Conservation (phyloP, 257 asterid species). For the Solanum phureja region DNA sequence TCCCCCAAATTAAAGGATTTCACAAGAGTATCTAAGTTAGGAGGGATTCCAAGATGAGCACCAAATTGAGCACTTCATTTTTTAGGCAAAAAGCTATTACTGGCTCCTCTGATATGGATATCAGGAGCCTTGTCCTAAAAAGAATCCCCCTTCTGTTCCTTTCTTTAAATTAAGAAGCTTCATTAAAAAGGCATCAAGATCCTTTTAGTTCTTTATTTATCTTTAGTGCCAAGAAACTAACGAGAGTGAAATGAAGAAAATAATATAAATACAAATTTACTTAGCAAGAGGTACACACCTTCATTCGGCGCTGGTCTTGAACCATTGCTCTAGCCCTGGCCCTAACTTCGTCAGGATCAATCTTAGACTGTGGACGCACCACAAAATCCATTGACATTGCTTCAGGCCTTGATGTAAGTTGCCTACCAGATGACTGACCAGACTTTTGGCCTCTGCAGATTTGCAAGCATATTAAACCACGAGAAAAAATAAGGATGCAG, state of each 20-base stretch:
- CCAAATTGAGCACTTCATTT: neutral
- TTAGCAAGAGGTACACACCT: slow-evolving; percentile 39
- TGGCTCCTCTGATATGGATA: neutral
- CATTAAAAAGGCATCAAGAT: neutral
- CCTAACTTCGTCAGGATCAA: slow-evolving; percentile 82
- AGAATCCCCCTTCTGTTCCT: neutral
- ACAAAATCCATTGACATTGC: slow-evolving; percentile 90
- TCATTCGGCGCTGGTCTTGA: slow-evolving; percentile 64
- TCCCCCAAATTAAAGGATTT: neutral
- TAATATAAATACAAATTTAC: neutral
- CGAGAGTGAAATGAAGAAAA: neutral
- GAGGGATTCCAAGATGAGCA: neutral
- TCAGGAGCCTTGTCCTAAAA: neutral
- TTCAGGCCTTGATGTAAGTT: slow-evolving; percentile 49
- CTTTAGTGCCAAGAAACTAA: neutral
- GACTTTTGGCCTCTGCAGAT: slow-evolving; percentile 57
- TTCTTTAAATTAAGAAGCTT: neutral
- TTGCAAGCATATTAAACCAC: slow-evolving; percentile 9
- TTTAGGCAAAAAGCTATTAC: neutral
- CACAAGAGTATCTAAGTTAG: neutral
- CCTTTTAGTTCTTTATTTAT: neutral
- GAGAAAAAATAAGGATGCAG: neutral
- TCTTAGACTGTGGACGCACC: slow-evolving; percentile 89
- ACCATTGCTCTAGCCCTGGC: slow-evolving; percentile 65
- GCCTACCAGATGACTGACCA: slow-evolving; percentile 62